These are phyloP conservation scores for Agrocybe pediades DNA, from an alignment of 768 basidiomycete species.

Conservation along the genomic window DNA sequence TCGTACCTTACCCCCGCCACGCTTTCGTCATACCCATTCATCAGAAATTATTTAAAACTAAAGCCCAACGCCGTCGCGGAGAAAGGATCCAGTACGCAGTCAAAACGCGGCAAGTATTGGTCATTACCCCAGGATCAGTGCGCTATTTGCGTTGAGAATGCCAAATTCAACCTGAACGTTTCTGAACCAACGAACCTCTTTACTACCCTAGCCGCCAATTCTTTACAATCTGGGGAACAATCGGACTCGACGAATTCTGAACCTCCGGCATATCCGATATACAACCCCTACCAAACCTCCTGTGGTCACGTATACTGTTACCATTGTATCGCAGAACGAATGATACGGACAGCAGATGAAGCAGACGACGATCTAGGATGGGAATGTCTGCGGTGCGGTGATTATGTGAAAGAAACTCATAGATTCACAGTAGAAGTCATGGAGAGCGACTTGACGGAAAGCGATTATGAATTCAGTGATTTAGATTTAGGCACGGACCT, in stretches of 20 bases:
- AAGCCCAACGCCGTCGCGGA: not conserved
- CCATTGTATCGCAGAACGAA: constrained; percentile 83
- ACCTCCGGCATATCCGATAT: constrained; percentile 64
- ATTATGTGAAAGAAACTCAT: constrained; percentile 63
- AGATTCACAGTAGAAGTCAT: constrained; percentile 51
- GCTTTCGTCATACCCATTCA: constrained; percentile 29
- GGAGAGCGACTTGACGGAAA: constrained; percentile 42
- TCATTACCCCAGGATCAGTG: constrained; percentile 76
- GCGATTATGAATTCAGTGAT: constrained; percentile 63
- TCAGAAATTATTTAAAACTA: constrained; percentile 13
- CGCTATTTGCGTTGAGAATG: constrained; percentile 86
- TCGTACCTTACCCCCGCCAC: constrained; percentile 29
- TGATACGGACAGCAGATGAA: constrained; percentile 74
- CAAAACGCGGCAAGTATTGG: constrained; percentile 63
- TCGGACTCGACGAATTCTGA: constrained; percentile 29
- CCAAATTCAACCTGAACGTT: constrained; percentile 59
- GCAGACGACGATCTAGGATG: constrained; percentile 59
- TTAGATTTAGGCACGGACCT: constrained; percentile 53
- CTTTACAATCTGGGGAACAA: constrained; percentile 14
- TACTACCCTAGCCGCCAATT: constrained; percentile 31
- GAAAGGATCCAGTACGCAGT: constrained; percentile 4
- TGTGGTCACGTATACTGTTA: constrained; percentile 93
- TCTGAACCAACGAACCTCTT: constrained; percentile 56
- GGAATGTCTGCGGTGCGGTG: constrained; percentile 84
- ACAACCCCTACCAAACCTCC: constrained; percentile 81